Base-by-base conservation (phyloP, 345 rosid species). In the Hypericum androsaemum region DNA sequence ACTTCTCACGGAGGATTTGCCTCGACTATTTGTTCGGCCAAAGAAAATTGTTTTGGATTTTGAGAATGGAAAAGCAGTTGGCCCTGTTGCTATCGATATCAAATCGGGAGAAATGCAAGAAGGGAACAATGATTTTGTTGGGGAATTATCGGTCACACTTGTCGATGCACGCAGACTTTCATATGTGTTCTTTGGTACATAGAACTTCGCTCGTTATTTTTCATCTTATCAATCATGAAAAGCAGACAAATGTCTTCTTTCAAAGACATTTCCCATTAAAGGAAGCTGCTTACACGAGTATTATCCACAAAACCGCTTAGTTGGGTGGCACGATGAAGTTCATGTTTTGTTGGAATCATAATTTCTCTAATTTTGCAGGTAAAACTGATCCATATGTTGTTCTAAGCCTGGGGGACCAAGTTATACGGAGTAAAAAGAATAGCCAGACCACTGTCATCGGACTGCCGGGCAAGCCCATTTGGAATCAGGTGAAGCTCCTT, bases 41-140 rank as follows among this genome's bases (percentile, higher is more conserved):
- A 88, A 88, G 76, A 92, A 88, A 81, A 92, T 92, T 64, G 95
- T 92, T 59, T 74, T 92, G 77, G 98, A 92, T 79, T 92, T 88
- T 62, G 88, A 85, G 47, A 85, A 85, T 62, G 98, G 94, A 56
- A 81, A 75, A 68, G 89, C 97, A 45, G 98, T 92, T 65, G 97
- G 97, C 16, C 98, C 94, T 48, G 68, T 85, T 44, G 55, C 81
- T 53, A 76, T 63, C 64, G 86, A 77, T 70, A 60, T 79, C 54
- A 79, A 68, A 74, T 68, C 94, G 47, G 84, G 86, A 70, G 98
- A 85, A 69, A 66, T 80, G 58, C 96, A 81, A 77, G 95, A 84
- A 71, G 89, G 87, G 57, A 85, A 88, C 74, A 80, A 56, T 61
- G 94, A 85, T 79, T 92, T 71, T 80, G 87, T 80, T 51, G 98